These are phyloP conservation scores for Schizochytrium sp. DNA, from an alignment of 108 stramenopile species.

Conservation along the genomic window DNA sequence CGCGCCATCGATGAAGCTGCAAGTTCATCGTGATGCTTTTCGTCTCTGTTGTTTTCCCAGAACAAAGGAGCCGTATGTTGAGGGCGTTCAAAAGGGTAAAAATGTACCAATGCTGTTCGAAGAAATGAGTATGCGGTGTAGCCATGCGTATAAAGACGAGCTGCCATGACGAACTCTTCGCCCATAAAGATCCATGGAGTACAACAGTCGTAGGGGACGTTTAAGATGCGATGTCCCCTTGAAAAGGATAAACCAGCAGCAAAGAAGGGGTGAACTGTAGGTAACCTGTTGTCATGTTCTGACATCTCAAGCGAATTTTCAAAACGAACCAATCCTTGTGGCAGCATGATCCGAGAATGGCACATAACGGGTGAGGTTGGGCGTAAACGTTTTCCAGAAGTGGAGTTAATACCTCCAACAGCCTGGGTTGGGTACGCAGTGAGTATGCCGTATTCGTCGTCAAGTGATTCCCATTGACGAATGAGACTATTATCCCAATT, in stretches of 20 bases:
- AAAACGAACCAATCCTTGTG: constrained; percentile 20
- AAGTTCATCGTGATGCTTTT: not conserved
- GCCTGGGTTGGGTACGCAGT: constrained; percentile 82
- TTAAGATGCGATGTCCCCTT: constrained; percentile 66
- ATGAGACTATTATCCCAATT: constrained; percentile 82
- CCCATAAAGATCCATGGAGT: constrained; percentile 87
- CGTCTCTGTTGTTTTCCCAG: constrained; percentile 50
- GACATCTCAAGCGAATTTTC: not conserved
- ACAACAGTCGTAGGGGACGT: constrained; percentile 83
- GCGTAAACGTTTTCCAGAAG: not conserved
- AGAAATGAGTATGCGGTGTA: constrained; percentile 84
- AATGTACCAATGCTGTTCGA: constrained; percentile 82
- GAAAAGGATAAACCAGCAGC: constrained; percentile 90
- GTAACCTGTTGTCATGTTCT: constrained; percentile 61
- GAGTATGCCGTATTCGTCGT: constrained; percentile 70
- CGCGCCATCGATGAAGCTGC: constrained; percentile 10
- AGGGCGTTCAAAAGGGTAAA: constrained; percentile 80
- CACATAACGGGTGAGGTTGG: constrained; percentile 39
- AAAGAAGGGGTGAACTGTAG: constrained; percentile 85
- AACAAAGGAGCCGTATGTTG: constrained; percentile 59
- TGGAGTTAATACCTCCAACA: not conserved
- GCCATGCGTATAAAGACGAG: constrained; percentile 83
- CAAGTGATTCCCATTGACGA: constrained; percentile 63
- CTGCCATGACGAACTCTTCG: constrained; percentile 87
- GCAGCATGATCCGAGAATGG: not conserved